A percentile compares a stretch with the other conserved stretches of the same genome.
phyloP scores from a whole-genome alignment of 768 basidiomycete genomes.

The Mycena vulgaris region DNA sequence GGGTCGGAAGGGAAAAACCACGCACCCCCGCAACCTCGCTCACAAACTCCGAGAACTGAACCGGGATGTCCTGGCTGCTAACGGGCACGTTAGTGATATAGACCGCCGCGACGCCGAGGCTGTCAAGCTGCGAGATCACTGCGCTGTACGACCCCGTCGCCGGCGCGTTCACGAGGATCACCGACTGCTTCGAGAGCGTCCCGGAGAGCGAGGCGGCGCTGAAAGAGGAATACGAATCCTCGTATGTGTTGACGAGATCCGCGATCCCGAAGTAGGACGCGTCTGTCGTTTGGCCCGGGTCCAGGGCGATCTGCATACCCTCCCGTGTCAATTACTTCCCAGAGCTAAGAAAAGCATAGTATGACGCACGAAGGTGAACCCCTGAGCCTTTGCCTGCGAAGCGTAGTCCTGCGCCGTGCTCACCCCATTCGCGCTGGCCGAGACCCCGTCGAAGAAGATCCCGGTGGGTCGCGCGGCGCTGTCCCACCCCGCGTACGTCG shows the following conservation, averaged over 20 bases:
- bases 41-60: slow-evolving; percentile 25
- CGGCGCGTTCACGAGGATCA: slow-evolving; percentile 25
- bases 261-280: slow-evolving; percentile 21
- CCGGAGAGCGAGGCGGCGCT: slow-evolving; percentile 22
- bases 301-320: slow-evolving; percentile 12
- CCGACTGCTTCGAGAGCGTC: slow-evolving; percentile 29
- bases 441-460: slow-evolving; percentile 24
- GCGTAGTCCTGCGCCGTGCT: slow-evolving; percentile 20
- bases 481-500: slow-evolving; percentile 31
- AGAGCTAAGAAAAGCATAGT: neutral
- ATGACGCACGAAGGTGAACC: slow-evolving; percentile 30
- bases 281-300: slow-evolving; percentile 1
- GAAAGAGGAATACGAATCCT: slow-evolving; percentile 28
- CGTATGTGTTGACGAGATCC: slow-evolving; percentile 37
- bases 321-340: too few relatives aligned
- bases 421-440: neutral
- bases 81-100: slow-evolving; percentile 24
- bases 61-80: neutral
- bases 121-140: slow-evolving; percentile 22
- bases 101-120: slow-evolving; percentile 22
- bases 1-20: neutral
- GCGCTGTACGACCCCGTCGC: slow-evolving; percentile 27
- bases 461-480: slow-evolving; percentile 19
- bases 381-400: slow-evolving; percentile 20
- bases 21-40: slow-evolving; percentile 32